Base-by-base conservation (phyloP, 768 basidiomycete genomes). In the Russula dissimulans region DNA sequence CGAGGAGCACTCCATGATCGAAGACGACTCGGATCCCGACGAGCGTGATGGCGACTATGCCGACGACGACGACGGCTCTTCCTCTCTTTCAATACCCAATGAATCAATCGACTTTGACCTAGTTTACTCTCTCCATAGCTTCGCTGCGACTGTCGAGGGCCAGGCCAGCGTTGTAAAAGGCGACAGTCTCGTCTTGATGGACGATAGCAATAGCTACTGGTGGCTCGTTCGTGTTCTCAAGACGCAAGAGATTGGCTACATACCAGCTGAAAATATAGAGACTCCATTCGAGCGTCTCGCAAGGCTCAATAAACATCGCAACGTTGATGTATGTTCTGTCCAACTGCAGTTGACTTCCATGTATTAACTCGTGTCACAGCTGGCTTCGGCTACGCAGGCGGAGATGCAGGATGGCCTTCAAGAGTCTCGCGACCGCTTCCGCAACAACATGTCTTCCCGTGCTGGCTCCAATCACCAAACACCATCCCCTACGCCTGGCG, bases 191-290 rank as follows among this genome's bases (percentile, higher is more conserved):
- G 87, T 93, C 70, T 78, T 99, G 46, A 92, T 98, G 82, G 97
- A 99, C 75, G 97, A 99, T 72, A 92, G 87, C 59, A 98, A 99
- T 73, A 92, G 91, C 73, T 99, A 99, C 75, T 98, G 97, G 97
- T 98, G 97, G 97, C 89, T 98, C 52, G 95, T 99, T 8, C 84
- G 94, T 49, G 97, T 99, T 9, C 85, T 99, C 64, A 98, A 97
- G 76, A 97, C 95, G 8, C 94, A 97, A 73, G 94, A 97, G 68
- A 92, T 99, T 15, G 97, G 97, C 0, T 99, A 99, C 72, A 98
- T 99, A 52, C 97, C 97, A 17, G 97, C 97, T 0, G 97, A 99
- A 75, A 98, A 97, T 71, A 97, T 99, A 66, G 97, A 99, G 72
- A 99, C 97, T 0, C 97, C 97, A 0, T 97, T 93, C 67, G 97